Evolutionary conservation across 345 rosid species (phyloP).

Genomic region (Eucalyptus regnans): DNA sequence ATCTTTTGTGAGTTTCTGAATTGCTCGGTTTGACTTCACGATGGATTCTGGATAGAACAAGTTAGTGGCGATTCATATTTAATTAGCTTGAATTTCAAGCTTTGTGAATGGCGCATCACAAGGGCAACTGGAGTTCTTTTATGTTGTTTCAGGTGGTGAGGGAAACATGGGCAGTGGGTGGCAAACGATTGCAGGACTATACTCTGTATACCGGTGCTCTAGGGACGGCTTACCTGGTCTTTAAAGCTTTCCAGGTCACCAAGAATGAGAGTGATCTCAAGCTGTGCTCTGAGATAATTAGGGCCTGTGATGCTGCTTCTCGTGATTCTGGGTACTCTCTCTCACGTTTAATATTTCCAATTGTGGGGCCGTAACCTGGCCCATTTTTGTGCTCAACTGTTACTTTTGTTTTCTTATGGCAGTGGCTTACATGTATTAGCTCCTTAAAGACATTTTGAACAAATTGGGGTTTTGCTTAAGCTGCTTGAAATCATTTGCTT

Average conservation of each 20-base stretch:
- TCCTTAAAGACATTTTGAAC: neutral
- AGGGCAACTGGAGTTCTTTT: neutral
- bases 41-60: neutral
- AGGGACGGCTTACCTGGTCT: slow-evolving; percentile 54
- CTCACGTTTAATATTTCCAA: neutral
- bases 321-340: slow-evolving; percentile 27
- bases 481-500: neutral
- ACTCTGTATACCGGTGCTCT: slow-evolving; percentile 47
- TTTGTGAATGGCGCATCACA: neutral
- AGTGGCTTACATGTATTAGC: neutral
- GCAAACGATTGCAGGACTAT: slow-evolving; percentile 37
- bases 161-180: slow-evolving; percentile 40
- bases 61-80: neutral
- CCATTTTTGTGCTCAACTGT: neutral
- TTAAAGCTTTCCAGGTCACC: slow-evolving; percentile 39
- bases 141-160: slow-evolving; percentile 33
- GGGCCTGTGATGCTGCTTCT: slow-evolving; percentile 61
- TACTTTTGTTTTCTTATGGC: neutral
- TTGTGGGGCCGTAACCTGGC: neutral
- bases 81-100: neutral
- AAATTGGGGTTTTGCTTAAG: neutral
- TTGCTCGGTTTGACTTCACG: neutral
- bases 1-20: neutral
- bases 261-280: slow-evolving; percentile 35
- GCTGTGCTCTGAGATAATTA: slow-evolving; percentile 37